Conservation (phyloP, 75 land plant species). For the Sequoiadendron giganteum region DNA sequence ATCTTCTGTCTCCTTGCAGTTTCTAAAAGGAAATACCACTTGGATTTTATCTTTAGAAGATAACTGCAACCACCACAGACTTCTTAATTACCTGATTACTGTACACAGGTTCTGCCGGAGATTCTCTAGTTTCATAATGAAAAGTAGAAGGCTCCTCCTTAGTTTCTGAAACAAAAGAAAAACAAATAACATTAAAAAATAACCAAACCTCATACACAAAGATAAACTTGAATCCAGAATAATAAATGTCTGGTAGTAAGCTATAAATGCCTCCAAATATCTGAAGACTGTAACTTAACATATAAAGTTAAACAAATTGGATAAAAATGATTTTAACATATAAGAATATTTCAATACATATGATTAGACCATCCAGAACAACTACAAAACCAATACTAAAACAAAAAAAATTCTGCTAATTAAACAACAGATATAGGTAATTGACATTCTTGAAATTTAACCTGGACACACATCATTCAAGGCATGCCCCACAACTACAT, state of each 20-base stretch:
- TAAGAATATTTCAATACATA: neutral
- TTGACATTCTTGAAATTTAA: neutral
- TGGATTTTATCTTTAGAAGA: neutral
- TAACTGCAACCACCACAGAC: neutral
- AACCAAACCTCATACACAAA: neutral
- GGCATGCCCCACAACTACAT: neutral
- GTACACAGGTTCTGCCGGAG: slow-evolving; percentile 15
- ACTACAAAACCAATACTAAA: neutral
- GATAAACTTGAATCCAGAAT: neutral
- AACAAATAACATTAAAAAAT: neutral
- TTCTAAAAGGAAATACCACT: neutral
- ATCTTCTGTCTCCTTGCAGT: neutral
- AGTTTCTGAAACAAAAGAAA: slow-evolving; percentile 21
- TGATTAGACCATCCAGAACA: neutral
- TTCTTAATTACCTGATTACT: slow-evolving; percentile 12
- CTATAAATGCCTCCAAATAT: neutral
- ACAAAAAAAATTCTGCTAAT: too few species aligned
- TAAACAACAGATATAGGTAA: neutral
- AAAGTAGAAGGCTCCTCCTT: slow-evolving; percentile 13
- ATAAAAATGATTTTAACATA: neutral
- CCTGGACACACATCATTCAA: neutral
- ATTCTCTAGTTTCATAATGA: slow-evolving; percentile 20
- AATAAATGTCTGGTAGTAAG: neutral
- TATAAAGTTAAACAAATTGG: neutral
- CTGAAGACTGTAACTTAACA: neutral